Conservation (phyloP, 306 rosid genomes). For the Fagus sylvatica region DNA sequence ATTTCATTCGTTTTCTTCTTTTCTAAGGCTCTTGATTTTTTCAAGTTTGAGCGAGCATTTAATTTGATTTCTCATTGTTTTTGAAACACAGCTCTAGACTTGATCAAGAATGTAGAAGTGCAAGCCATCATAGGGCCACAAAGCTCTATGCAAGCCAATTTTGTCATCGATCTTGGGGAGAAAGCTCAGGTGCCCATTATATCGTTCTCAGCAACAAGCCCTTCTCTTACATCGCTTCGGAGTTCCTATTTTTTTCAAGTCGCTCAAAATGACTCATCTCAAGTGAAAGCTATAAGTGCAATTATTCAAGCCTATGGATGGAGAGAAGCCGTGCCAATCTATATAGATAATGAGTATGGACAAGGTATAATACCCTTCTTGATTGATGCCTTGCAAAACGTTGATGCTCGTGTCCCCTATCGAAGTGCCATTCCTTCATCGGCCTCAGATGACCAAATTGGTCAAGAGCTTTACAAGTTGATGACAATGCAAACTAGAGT, state of each 20-base stretch:
- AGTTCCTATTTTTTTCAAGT: constrained; percentile 34
- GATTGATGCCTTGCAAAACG: constrained; percentile 25
- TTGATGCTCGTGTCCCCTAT: constrained; percentile 25
- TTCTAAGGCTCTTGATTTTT: too few relatives aligned
- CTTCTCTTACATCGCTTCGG: constrained; percentile 21
- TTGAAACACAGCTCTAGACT: constrained; percentile 32
- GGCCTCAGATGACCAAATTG: constrained; percentile 23
- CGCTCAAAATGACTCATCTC: constrained; percentile 26
- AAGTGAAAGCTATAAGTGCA: constrained; percentile 30
- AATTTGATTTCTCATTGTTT: not conserved
- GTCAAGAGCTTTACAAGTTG: constrained; percentile 31
- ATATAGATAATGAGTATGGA: constrained; percentile 18
- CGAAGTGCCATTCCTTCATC: constrained; percentile 19
- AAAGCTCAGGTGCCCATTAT: constrained; percentile 43
- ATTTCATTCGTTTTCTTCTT: too few relatives aligned
- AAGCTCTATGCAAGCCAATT: constrained; percentile 30
- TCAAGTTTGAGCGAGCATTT: too few relatives aligned
- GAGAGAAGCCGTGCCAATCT: constrained; percentile 39
- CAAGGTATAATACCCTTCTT: constrained; percentile 28
- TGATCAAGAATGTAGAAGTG: constrained; percentile 23
- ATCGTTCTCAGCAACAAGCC: constrained; percentile 38
- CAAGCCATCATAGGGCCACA: constrained; percentile 45
- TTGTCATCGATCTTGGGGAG: constrained; percentile 28
- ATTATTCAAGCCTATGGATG: constrained; percentile 35
- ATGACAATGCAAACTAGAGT: constrained; percentile 34